Base-by-base conservation (phyloP, 305 asterid species). In the Petunia hybrid region DNA sequence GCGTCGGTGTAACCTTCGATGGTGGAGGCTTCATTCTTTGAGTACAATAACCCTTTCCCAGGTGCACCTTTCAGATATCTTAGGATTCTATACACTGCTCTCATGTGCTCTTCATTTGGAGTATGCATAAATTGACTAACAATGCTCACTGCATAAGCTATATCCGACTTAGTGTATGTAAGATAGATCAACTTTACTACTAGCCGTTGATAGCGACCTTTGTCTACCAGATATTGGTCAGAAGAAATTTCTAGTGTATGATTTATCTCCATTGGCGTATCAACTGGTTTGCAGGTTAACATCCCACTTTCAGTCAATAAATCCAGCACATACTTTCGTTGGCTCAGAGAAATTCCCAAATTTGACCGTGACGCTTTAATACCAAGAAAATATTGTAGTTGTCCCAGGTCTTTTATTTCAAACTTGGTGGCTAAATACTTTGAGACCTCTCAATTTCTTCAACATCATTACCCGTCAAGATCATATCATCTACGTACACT, bases 251-350 rank as follows among this genome's bases (percentile, higher is more conserved):
- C 59, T 3, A 77, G 69, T 9, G 0, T 60, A 6, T n/a, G 16
- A n/a, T 77, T 61, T 10, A 43, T 40, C 31, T 77, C 71, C 6
- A 77, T 77, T 0, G 60, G 59, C 8, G 57, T 59, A 12, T 77
- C 80, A 3, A 1, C 4, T 56, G 40, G 80, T 2, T 76, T 56
- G 43, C 57, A 76, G 12, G 8, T 55, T 13, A 14, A 4, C 80
- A 60, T 39, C 5, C 80, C 1, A 2, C 35, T 60, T 42, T 77
- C 35, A 10, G 9, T 5, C 39, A 77, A 22, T 6, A 77, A 22
- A 43, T 77, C 80, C 0, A 77, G 4, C 9, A 42, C 4, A 35
- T 62, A 61, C 7, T 78, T 78, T 8, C 13, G 2, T 31, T 60
- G 13, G 4, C 8, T 64, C 3, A 79, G 39, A 55, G 12, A 12